Evolutionary conservation across 495 filamentous ascomycete species (phyloP), one percentile per base, ranked within the genome.

Genomic region (Bacidia rubella): DNA sequence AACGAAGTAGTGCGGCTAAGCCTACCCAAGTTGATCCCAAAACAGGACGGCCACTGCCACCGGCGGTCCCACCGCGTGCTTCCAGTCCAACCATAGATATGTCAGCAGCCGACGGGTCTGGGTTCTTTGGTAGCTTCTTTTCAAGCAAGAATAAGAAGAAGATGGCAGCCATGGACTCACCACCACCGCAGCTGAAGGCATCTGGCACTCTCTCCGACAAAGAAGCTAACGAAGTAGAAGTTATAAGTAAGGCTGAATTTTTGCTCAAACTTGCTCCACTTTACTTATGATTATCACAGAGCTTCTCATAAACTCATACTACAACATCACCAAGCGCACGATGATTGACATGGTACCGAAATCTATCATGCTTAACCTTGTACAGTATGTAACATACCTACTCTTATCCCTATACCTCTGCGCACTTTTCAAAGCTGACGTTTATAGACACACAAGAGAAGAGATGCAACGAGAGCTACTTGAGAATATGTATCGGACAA

Each of bases 271-370:
- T 29, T 29, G 81, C n/a, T 1, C 43, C 26, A 20, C 45, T 61
- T 51, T 67, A 40, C 2, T 17, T 15, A 35, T 35, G 29, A 5
- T 35, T 15, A 35, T 15, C 5, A 35, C 61, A 95, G 89, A 99
- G 67, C 80, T 97, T 39, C 75, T 99, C 52, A 97, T 99, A 62
- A 83, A 78, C 47, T 95, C 89, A 2, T 99, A 99, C 76, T 99
- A 82, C 72, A 95, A 92, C 70, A 97, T 99, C 65, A 90, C 95
- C 47, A 86, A 86, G 72, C 77, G 90, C 53, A 99, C 93, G 47
- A 92, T 99, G 90, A 95, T 97, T 56, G 93, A 99, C 62, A 99
- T 97, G 93, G 93, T 99, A 2, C 93, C 93, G 38, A 99, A 99
- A 72, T 92, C 93, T 19, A 92, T 99, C 68, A 99, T 99, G 93